A percentile compares a stretch with the other conserved stretches of the same genome.
phyloP scores from a whole-genome alignment of 805 yeast species.

The Yarrowia divulgata region DNA sequence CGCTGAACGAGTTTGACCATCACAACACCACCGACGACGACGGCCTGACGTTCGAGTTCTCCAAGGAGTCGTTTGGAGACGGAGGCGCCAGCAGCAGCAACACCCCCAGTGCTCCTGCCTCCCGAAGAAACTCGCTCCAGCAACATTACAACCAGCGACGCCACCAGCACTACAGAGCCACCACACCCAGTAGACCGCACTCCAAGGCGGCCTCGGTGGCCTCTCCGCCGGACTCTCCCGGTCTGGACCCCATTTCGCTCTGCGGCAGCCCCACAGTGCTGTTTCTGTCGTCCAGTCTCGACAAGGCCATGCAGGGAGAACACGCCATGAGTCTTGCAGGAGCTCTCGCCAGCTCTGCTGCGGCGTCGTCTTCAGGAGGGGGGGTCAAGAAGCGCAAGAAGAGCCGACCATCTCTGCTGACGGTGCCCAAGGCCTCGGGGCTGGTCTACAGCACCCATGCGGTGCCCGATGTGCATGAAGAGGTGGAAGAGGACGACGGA shows the following conservation, averaged over 20 bases:
- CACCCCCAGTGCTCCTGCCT: slow-evolving; percentile 7
- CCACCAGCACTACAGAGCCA: slow-evolving; percentile 30
- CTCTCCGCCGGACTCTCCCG: slow-evolving; percentile 39
- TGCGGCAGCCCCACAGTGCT: slow-evolving; percentile 37
- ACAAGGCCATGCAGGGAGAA: slow-evolving; percentile 31
- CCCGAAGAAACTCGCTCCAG: slow-evolving; percentile 21
- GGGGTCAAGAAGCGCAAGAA: slow-evolving; percentile 37
- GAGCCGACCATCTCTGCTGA: slow-evolving; percentile 17
- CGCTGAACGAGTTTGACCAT: slow-evolving; percentile 15
- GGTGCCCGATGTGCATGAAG: slow-evolving; percentile 33
- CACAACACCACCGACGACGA: slow-evolving; percentile 21
- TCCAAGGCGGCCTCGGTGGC: slow-evolving; percentile 22
- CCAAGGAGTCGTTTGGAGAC: slow-evolving; percentile 20
- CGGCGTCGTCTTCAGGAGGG: background rate
- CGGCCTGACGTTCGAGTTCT: slow-evolving; percentile 27
- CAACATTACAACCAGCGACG: slow-evolving; percentile 39
- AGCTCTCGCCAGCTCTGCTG: background rate
- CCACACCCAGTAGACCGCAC: slow-evolving; percentile 30
- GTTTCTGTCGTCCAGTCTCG: slow-evolving; percentile 30
- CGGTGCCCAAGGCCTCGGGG: slow-evolving; percentile 22
- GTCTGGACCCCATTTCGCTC: slow-evolving; percentile 39
- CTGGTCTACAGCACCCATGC: slow-evolving; percentile 6
- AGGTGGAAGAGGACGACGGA: slow-evolving; percentile 20
- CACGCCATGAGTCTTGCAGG: slow-evolving; percentile 30
- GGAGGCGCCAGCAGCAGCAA: background rate